Evolutionary conservation across 1,139 yeast genomes (phyloP).

Genomic region (Yamadazyma dushanensis): DNA sequence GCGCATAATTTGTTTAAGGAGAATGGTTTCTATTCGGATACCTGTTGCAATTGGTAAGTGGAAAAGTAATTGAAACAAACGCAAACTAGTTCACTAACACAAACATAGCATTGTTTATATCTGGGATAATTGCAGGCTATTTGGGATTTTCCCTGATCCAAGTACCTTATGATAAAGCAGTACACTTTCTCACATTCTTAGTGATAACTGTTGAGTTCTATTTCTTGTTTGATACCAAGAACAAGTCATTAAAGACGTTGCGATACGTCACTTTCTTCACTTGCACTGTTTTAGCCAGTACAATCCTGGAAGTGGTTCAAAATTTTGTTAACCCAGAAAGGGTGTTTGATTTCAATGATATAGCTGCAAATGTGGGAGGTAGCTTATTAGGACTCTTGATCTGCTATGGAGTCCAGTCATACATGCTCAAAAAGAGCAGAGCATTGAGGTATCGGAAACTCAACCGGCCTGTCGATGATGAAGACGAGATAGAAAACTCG

Average conservation of each 20-base stretch:
- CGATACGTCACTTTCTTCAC: slow-evolving; percentile 41
- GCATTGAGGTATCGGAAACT: slow-evolving; percentile 3
- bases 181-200: slow-evolving; percentile 53
- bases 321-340: slow-evolving; percentile 44
- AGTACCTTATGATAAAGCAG: slow-evolving; percentile 50
- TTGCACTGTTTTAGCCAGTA: slow-evolving; percentile 47
- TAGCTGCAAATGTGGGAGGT: slow-evolving; percentile 42
- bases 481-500: not conserved
- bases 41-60: slow-evolving; percentile 27
- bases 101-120: slow-evolving; percentile 26
- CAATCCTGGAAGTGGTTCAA: slow-evolving; percentile 56
- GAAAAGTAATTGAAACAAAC: not conserved
- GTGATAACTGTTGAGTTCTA: slow-evolving; percentile 54
- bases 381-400: slow-evolving; percentile 27
- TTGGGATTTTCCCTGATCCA: slow-evolving; percentile 54
- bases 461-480: not conserved
- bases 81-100: not conserved
- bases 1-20: not conserved
- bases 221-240: slow-evolving; percentile 49
- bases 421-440: not conserved
- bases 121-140: slow-evolving; percentile 35
- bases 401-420: slow-evolving; percentile 14
- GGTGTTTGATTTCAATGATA: slow-evolving; percentile 51
- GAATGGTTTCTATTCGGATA: slow-evolving; percentile 5
- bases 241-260: slow-evolving; percentile 35